Evolutionary conservation across 192 early-diverging fungal genomes (phyloP).

Genomic region (Jimgerdemannia lactiflua): DNA sequence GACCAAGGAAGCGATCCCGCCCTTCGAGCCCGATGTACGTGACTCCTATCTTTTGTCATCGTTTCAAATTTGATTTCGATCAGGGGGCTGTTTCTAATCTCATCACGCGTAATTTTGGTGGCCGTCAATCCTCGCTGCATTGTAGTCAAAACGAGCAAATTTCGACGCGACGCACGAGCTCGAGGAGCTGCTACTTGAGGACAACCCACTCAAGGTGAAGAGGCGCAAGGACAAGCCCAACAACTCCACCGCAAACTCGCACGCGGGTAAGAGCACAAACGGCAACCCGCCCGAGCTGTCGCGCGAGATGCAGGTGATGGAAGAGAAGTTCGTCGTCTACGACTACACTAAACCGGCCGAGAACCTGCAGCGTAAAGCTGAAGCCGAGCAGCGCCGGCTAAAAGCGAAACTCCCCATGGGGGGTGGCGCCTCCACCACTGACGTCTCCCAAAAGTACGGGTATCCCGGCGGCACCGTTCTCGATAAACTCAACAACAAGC

Average conservation of each 20-base stretch:
- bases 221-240: constrained; percentile 62
- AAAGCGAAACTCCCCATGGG: too few relatives aligned
- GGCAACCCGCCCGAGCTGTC: constrained; percentile 42
- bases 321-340: constrained; percentile 72
- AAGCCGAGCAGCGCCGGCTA: background rate
- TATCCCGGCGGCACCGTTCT: constrained; percentile 10
- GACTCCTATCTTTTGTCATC: background rate
- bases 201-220: constrained; percentile 86
- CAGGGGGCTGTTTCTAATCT: too few relatives aligned
- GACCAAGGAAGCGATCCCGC: constrained; percentile 61
- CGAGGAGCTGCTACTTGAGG: constrained; percentile 96
- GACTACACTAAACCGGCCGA: constrained; percentile 65
- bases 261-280: constrained; percentile 29
- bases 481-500: constrained; percentile 24
- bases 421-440: too few relatives aligned
- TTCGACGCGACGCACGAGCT: constrained; percentile 97
- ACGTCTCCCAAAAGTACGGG: too few relatives aligned
- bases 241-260: constrained; percentile 11
- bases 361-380: constrained; percentile 16
- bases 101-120: too few relatives aligned
- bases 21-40: constrained; percentile 83
- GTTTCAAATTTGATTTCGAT: too few relatives aligned
- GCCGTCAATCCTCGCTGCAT: too few relatives aligned
- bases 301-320: constrained; percentile 72
- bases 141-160: constrained; percentile 80